Base-by-base conservation (phyloP, 2,329 filamentous ascomycete species). In the Fonsecaea erecta region DNA sequence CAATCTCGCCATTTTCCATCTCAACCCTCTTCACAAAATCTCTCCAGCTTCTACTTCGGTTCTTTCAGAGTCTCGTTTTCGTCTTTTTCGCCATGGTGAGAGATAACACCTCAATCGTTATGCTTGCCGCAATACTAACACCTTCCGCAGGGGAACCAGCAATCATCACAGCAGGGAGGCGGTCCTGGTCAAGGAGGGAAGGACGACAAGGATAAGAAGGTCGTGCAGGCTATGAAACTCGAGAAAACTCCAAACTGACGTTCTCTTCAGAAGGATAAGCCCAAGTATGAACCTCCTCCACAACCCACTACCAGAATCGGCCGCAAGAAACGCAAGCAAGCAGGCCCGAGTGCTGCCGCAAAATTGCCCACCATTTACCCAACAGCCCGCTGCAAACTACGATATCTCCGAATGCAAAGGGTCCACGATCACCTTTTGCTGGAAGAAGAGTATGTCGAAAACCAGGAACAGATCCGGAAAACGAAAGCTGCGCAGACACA, bases 361-460 rank as follows among this genome's bases (percentile, higher is more conserved):
- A 99, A 99, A 82, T 89, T 99, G 28, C 95, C 95, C 32, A 88
- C 92, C 72, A 89, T 99, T 77, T 97, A 92, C 78, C 95, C 95
- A 63, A 98, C 93, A 57, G 95, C 94, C 73, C 89, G 95, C 84
- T 99, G 95, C 86, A 99, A 99, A 84, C 86, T 99, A 72, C 89
- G 94, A 73, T 92, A 98, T 70, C 87, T 99, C 66, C 92, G 95
- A 74, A 97, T 99, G 95, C 95, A 99, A 82, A 90, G 95, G 75
- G 93, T 98, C 74, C 96, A 99, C 83, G 95, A 99, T 77, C 95
- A 99, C 76, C 85, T 99, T 67, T 84, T 99, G 68, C 87, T 99
- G 32, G 95, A 99, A 78, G 95, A 99, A 77, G 95, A 99, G 80
- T 99, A 97, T 72, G 95, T 99, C 68, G 94, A 98, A 84, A 99